These are phyloP conservation scores for Dothistroma pini DNA, from an alignment of 2,329 filamentous ascomycete genomes.

Conservation along the genomic window DNA sequence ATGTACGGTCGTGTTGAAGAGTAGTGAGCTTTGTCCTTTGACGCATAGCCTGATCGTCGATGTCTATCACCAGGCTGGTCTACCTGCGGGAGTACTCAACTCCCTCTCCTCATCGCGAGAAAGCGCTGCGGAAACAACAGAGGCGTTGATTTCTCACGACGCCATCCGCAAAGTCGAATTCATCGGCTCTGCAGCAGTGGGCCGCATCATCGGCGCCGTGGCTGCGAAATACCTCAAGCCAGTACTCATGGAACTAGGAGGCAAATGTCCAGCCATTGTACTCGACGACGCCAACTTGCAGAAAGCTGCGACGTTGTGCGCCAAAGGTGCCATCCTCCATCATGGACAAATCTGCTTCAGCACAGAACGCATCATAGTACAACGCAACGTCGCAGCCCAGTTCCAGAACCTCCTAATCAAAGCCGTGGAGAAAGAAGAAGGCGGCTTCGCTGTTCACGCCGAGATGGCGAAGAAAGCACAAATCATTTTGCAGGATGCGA, in stretches of 20 bases:
- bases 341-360: constrained; percentile 39
- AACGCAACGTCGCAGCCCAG: constrained; percentile 17
- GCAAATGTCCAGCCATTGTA: constrained; percentile 35
- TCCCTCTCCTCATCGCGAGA: constrained; percentile 33
- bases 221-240: constrained; percentile 14
- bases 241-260: constrained; percentile 47
- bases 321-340: constrained; percentile 32
- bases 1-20: constrained; percentile 26
- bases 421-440: constrained; percentile 6
- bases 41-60: constrained; percentile 29
- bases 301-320: constrained; percentile 34
- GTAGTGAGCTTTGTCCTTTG: constrained; percentile 23
- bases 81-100: constrained; percentile 44
- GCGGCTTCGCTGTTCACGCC: constrained; percentile 21
- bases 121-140: constrained; percentile 37
- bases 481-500: constrained; percentile 27
- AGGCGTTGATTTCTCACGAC: constrained; percentile 38
- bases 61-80: constrained; percentile 41
- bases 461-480: constrained; percentile 32
- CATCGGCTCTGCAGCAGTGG: constrained; percentile 43
- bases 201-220: constrained; percentile 38
- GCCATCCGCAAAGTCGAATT: constrained; percentile 44
- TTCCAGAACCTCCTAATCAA: constrained; percentile 19
- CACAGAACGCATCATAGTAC: constrained; percentile 36
- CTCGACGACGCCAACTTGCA: constrained; percentile 5